Conservation (phyloP, 179 eudicot species). For the Beta lomatogona region DNA sequence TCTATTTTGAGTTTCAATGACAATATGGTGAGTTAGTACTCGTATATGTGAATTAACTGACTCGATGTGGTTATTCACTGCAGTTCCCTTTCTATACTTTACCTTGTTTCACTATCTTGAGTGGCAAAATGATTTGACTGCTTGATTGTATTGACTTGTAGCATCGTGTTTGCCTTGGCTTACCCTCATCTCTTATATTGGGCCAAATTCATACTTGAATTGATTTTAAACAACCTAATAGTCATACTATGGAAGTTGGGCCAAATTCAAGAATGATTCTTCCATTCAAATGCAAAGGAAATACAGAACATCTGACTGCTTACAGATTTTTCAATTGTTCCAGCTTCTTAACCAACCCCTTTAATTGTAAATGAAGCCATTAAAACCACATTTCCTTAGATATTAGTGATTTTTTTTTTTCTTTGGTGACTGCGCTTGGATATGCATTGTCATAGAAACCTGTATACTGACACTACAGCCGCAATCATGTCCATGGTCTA, state of each 20-base stretch:
- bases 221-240: background rate
- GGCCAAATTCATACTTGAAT: too few species aligned
- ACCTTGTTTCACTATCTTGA: background rate
- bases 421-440: background rate
- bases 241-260: background rate
- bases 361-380: background rate
- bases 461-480: background rate
- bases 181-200: background rate
- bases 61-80: background rate
- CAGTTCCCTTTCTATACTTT: background rate
- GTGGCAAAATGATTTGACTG: background rate
- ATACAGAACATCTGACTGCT: background rate
- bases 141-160: slow-evolving; percentile 8
- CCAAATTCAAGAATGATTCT: background rate
- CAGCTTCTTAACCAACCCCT: background rate
- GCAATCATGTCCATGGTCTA: background rate
- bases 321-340: background rate
- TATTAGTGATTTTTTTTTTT: background rate
- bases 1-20: slow-evolving; percentile 98
- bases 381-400: background rate
- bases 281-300: background rate
- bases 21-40: slow-evolving; percentile 67
- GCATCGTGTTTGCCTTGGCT: background rate
- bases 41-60: background rate
- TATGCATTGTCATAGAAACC: background rate